Conservation (phyloP, 2,329 filamentous ascomycete species). For the Ophiostoma australiae region DNA sequence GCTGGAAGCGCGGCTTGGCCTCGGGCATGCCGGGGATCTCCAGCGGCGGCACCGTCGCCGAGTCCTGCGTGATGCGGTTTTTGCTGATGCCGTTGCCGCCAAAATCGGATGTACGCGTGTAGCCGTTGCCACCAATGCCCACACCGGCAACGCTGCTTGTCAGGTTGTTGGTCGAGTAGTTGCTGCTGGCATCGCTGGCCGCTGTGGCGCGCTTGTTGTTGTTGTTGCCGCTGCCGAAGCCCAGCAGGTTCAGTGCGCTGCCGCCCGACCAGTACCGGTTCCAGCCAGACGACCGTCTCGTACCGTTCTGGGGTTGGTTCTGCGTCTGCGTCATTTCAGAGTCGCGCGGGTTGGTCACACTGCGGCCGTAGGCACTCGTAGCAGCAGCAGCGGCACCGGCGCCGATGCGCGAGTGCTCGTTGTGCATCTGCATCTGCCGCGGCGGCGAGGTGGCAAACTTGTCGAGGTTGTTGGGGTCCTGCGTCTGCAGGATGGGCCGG, state of each 20-base stretch:
- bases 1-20: slow-evolving; percentile 57
- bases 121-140: slow-evolving; percentile 2
- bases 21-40: slow-evolving; percentile 50
- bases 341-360: slow-evolving; percentile 19
- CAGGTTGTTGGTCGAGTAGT: slow-evolving; percentile 48
- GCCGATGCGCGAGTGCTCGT: background rate
- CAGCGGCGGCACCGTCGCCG: slow-evolving; percentile 65
- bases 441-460: slow-evolving; percentile 30
- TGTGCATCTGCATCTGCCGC: slow-evolving; percentile 35
- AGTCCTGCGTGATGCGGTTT: slow-evolving; percentile 55
- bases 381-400: slow-evolving; percentile 30
- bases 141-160: background rate
- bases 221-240: slow-evolving; percentile 45
- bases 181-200: slow-evolving; percentile 51
- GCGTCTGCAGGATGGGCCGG: slow-evolving; percentile 46
- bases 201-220: slow-evolving; percentile 37
- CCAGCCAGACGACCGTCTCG: slow-evolving; percentile 66
- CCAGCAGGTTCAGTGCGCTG: slow-evolving; percentile 61
- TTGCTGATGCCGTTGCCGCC: background rate
- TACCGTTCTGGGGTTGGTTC: slow-evolving; percentile 38
- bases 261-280: slow-evolving; percentile 73
- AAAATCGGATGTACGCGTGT: background rate
- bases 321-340: slow-evolving; percentile 28
- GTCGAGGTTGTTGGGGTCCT: background rate
- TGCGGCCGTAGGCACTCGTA: slow-evolving; percentile 18